phyloP scores from a whole-genome alignment of 2,329 filamentous ascomycete genomes.

The Fusarium verrucosum region DNA sequence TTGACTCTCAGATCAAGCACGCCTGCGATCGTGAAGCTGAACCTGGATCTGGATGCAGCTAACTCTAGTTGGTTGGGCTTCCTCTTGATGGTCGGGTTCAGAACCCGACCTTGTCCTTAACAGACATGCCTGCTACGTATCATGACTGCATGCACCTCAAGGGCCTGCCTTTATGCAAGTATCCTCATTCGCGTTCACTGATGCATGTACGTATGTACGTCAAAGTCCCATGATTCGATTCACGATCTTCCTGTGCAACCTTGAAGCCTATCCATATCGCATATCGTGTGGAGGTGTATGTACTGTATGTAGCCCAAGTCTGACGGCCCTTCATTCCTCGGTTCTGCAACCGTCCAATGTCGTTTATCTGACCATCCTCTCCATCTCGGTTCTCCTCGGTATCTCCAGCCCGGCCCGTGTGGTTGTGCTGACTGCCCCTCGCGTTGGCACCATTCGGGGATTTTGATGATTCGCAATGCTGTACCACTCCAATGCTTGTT shows the following conservation, averaged over 20 bases:
- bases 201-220: constrained; percentile 36
- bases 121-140: constrained; percentile 41
- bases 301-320: constrained; percentile 24
- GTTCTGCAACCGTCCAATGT: background rate
- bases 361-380: background rate
- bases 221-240: constrained; percentile 33
- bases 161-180: constrained; percentile 41
- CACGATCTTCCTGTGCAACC: constrained; percentile 33
- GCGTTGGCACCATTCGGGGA: constrained; percentile 25
- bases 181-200: constrained; percentile 37
- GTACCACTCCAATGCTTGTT: background rate
- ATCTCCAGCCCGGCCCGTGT: constrained; percentile 10
- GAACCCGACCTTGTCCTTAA: constrained; percentile 32
- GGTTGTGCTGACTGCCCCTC: constrained; percentile 8
- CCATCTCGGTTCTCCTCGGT: constrained; percentile 9
- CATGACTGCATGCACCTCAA: constrained; percentile 42
- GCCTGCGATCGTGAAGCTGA: constrained; percentile 15
- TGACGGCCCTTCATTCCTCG: constrained; percentile 20
- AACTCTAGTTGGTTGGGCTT: constrained; percentile 27
- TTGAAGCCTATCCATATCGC: constrained; percentile 21
- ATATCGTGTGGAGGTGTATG: constrained; percentile 12
- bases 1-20: constrained; percentile 19
- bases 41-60: constrained; percentile 24
- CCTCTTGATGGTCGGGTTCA: constrained; percentile 23
- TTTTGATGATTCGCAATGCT: constrained; percentile 15